Evolutionary conservation across 2,329 filamentous ascomycete genomes (phyloP).

Genomic region (Neospermospora avenae): DNA sequence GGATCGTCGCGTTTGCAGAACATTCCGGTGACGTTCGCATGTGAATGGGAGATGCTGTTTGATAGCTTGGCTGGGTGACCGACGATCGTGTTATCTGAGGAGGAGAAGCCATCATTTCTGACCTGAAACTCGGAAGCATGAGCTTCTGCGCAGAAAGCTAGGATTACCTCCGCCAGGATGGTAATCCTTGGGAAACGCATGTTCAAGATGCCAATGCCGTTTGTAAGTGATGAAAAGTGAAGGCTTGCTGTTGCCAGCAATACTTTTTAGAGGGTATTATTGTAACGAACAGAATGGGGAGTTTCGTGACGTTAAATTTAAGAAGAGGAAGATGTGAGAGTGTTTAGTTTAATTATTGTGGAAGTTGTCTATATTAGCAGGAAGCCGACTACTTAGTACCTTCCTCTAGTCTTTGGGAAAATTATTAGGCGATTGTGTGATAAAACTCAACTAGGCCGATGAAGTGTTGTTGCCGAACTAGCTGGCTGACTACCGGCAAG

Average conservation of each 20-base stretch:
- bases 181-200: neutral
- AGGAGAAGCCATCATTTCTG: neutral
- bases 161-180: neutral
- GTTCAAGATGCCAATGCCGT: neutral
- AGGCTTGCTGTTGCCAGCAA: neutral
- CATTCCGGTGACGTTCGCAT: neutral
- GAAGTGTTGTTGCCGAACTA: neutral
- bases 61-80: neutral
- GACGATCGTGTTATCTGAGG: neutral
- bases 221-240: neutral
- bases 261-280: neutral
- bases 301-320: neutral
- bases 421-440: too few relatives aligned
- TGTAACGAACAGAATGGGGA: too few relatives aligned
- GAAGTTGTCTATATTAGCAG: too few relatives aligned
- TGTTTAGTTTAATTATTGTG: neutral
- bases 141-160: neutral
- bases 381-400: too few relatives aligned
- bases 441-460: too few relatives aligned
- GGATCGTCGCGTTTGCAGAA: conserved; percentile 1
- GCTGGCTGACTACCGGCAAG: too few relatives aligned
- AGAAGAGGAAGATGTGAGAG: neutral
- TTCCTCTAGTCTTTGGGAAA: too few relatives aligned
- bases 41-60: neutral
- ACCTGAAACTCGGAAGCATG: neutral